Evolutionary conservation across 2,329 filamentous ascomycete genomes (phyloP).

Genomic region (Aspergillus sp.): DNA sequence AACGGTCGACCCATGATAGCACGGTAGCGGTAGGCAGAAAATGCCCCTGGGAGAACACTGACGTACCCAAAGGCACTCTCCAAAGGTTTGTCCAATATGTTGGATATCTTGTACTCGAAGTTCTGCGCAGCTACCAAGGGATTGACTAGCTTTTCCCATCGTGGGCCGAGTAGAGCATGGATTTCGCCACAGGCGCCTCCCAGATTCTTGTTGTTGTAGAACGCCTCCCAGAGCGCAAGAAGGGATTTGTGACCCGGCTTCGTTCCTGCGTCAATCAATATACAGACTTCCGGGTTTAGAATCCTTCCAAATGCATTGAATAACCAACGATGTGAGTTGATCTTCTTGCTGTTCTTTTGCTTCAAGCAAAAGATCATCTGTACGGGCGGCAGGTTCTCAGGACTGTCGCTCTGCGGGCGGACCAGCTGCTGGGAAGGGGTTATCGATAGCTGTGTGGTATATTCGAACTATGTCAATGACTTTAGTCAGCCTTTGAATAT

Average conservation of each 20-base stretch:
- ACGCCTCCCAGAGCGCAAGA: slow-evolving; percentile 92
- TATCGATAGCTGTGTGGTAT: slow-evolving; percentile 94
- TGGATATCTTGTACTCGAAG: slow-evolving; percentile 99
- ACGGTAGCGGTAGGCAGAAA: slow-evolving; percentile 96
- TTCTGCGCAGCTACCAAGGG: slow-evolving; percentile 95
- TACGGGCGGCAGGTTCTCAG: slow-evolving; percentile 84
- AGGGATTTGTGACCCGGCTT: slow-evolving; percentile 92
- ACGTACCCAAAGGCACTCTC: slow-evolving; percentile 98
- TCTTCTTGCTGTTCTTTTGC: slow-evolving; percentile 99
- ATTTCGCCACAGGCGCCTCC: slow-evolving; percentile 99
- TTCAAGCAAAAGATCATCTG: slow-evolving; percentile 99
- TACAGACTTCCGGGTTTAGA: slow-evolving; percentile 93
- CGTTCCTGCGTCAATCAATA: slow-evolving; percentile 94
- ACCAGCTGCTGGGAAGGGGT: slow-evolving; percentile 97
- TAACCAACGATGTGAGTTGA: slow-evolving; percentile 98
- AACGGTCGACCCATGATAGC: slow-evolving; percentile 96
- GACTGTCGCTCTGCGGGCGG: slow-evolving; percentile 80
- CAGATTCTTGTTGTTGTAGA: slow-evolving; percentile 99
- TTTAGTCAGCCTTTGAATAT: too few relatives aligned
- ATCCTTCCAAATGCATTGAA: slow-evolving; percentile 98
- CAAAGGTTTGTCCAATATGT: slow-evolving; percentile 96
- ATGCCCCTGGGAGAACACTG: slow-evolving; percentile 95
- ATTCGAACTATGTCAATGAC: slow-evolving; percentile 66
- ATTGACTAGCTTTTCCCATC: slow-evolving; percentile 88
- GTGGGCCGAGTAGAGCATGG: slow-evolving; percentile 91